These are phyloP conservation scores for Globisporangium heterothallicum DNA, from an alignment of 352 stramenopile genomes.

Conservation along the genomic window DNA sequence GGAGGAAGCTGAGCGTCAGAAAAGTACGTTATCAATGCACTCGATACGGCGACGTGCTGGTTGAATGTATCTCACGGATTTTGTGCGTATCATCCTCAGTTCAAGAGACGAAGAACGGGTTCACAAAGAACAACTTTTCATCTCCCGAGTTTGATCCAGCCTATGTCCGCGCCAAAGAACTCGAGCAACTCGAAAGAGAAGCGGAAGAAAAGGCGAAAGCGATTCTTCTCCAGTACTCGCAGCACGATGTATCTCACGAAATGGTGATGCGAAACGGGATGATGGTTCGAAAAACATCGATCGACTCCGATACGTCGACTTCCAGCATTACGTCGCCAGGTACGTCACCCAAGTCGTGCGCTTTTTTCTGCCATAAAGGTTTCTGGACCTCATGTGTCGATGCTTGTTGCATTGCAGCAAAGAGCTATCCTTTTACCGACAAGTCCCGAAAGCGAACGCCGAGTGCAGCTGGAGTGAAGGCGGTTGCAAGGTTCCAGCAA, in stretches of 20 bases:
- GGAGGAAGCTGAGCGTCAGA: slow-evolving; percentile 42
- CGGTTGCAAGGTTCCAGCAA: slow-evolving; percentile 49
- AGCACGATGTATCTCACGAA: slow-evolving; percentile 46
- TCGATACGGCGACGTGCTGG: too few relatives aligned
- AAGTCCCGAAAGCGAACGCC: slow-evolving; percentile 34
- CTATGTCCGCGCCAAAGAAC: slow-evolving; percentile 48
- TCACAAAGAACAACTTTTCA: slow-evolving; percentile 45
- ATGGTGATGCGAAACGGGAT: slow-evolving; percentile 65
- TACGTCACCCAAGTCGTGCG: slow-evolving; percentile 3
- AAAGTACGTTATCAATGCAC: slow-evolving; percentile 11
- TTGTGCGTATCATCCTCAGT: not conserved
- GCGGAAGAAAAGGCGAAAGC: slow-evolving; percentile 57
- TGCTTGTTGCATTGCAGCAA: slow-evolving; percentile 24
- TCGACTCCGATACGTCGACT: slow-evolving; percentile 14
- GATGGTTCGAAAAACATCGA: slow-evolving; percentile 29
- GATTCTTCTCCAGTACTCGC: slow-evolving; percentile 44
- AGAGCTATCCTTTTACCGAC: slow-evolving; percentile 63
- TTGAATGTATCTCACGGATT: not conserved
- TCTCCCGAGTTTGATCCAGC: slow-evolving; percentile 43
- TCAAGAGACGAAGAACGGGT: slow-evolving; percentile 26
- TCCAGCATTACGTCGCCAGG: slow-evolving; percentile 7
- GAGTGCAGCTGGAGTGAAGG: slow-evolving; percentile 37
- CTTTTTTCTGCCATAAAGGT: not conserved
- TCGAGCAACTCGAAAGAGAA: slow-evolving; percentile 42
- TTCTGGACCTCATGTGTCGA: too few relatives aligned